A percentile compares a stretch with the other conserved stretches of the same genome.
Evolutionary conservation across 192 early-diverging fungal species (phyloP).

Genomic region (Backusella macrospora): DNA sequence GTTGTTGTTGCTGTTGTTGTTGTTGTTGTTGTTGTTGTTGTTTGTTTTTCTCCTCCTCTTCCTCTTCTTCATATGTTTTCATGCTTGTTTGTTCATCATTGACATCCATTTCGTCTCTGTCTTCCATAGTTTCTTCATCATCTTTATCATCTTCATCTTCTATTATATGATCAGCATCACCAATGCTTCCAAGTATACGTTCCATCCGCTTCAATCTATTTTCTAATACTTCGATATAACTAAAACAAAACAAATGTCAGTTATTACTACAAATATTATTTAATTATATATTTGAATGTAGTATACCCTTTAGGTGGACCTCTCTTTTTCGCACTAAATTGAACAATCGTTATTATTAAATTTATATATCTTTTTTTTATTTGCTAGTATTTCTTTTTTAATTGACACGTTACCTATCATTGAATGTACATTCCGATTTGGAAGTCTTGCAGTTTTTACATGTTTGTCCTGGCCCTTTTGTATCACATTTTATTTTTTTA

Average conservation of each 20-base stretch:
- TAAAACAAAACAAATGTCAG: conserved; percentile 9
- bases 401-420: conserved; percentile 35
- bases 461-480: conserved; percentile 19
- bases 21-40: neutral
- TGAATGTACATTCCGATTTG: conserved; percentile 33
- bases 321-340: conserved; percentile 39
- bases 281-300: neutral
- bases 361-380: too few species aligned
- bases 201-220: conserved; percentile 43
- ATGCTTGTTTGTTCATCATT: neutral
- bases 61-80: neutral
- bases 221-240: conserved; percentile 42
- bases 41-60: neutral
- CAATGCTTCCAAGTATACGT: conserved; percentile 25
- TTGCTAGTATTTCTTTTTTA: too few species aligned
- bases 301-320: conserved; percentile 39
- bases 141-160: neutral
- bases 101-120: conserved; percentile 15
- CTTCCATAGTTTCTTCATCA: neutral
- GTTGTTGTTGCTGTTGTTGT: too few species aligned
- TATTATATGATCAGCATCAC: conserved; percentile 11
- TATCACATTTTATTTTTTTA: conserved; percentile 42
- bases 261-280: neutral
- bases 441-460: conserved; percentile 34
- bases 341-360: too few species aligned